Conservation (phyloP, 768 basidiomycete species). For the Brasilioporus rufonigricans region DNA sequence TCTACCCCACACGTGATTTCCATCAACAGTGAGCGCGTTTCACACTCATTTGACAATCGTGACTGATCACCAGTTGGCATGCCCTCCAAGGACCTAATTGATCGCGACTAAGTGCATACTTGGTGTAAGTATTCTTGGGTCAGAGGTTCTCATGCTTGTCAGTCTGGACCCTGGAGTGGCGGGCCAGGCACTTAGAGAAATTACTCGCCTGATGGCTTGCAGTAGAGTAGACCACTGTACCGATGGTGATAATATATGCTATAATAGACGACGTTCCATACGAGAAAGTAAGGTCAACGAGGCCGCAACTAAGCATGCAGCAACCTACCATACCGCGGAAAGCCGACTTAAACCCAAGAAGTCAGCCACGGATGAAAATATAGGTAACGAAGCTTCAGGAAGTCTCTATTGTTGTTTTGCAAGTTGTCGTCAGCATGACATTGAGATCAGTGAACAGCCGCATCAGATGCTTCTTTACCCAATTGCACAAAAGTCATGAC, state of each 20-base stretch:
- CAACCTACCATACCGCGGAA: slow-evolving; percentile 21
- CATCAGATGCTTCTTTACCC: background rate
- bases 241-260: slow-evolving; percentile 8
- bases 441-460: slow-evolving; percentile 5
- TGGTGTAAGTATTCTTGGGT: background rate
- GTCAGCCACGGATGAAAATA: slow-evolving; percentile 8
- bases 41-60: slow-evolving; percentile 2
- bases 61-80: too few relatives aligned
- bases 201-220: background rate
- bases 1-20: slow-evolving; percentile 2
- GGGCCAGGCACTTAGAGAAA: background rate
- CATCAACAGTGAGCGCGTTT: slow-evolving; percentile 9
- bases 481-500: slow-evolving; percentile 1
- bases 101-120: background rate
- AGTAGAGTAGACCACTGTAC: background rate
- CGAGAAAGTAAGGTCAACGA: slow-evolving; percentile 1
- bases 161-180: slow-evolving; percentile 3
- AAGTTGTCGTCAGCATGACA: slow-evolving; percentile 10
- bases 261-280: slow-evolving; percentile 11
- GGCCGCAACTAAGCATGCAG: background rate
- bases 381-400: slow-evolving; percentile 1
- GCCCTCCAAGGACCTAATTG: too few relatives aligned
- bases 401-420: background rate
- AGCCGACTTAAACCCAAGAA: slow-evolving; percentile 20
- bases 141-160: slow-evolving; percentile 5